These are phyloP conservation scores for Linum trigynum DNA, from an alignment of 345 rosid genomes.

Conservation along the genomic window DNA sequence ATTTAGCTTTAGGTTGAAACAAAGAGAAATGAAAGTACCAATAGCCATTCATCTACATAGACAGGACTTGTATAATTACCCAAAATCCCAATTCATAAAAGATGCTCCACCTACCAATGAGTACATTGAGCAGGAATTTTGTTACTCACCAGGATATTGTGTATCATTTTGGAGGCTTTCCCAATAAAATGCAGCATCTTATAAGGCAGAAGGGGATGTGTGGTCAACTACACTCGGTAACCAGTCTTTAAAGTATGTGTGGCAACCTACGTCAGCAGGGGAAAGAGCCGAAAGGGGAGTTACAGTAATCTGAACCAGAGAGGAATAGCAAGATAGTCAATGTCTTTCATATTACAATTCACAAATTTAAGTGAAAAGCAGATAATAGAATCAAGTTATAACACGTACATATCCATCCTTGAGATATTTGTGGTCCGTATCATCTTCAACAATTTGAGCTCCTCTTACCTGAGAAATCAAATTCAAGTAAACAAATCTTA, in stretches of 20 bases:
- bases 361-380: too few relatives aligned
- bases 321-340: neutral
- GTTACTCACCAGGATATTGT: neutral
- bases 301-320: constrained; percentile 60
- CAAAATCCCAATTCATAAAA: too few relatives aligned
- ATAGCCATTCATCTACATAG: too few relatives aligned
- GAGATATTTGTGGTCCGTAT: constrained; percentile 50
- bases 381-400: neutral
- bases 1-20: too few relatives aligned
- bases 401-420: constrained; percentile 64
- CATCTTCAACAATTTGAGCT: constrained; percentile 36
- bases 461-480: constrained; percentile 30
- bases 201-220: constrained; percentile 47
- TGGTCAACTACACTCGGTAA: constrained; percentile 37
- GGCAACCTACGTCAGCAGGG: constrained; percentile 40
- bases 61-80: too few relatives aligned
- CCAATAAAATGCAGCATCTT: constrained; percentile 10
- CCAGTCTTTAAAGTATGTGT: constrained; percentile 53
- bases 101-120: too few relatives aligned
- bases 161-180: neutral
- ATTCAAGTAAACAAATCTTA: neutral
- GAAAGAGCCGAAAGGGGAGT: constrained; percentile 70
- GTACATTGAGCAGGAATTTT: too few relatives aligned
- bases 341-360: neutral
- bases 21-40: too few relatives aligned